These are phyloP conservation scores for Zanthoxylum bungeanum DNA, from an alignment of 345 rosid species.

Conservation along the genomic window DNA sequence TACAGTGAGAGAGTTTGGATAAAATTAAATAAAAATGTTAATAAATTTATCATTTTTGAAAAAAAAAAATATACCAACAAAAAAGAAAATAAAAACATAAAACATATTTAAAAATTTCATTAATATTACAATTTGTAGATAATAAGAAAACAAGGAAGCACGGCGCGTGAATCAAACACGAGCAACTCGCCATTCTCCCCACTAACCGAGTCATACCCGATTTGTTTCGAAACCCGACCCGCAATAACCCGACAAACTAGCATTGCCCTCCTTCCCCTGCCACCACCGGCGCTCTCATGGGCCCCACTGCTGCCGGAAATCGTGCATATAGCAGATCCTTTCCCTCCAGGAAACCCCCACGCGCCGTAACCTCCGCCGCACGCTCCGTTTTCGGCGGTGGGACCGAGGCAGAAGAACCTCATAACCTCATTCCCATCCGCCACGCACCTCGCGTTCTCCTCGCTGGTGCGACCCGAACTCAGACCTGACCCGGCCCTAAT, in stretches of 20 bases:
- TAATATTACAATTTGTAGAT: constrained; percentile 82
- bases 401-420: constrained; percentile 85
- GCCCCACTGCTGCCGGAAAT: constrained; percentile 77
- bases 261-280: constrained; percentile 88
- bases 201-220: constrained; percentile 83
- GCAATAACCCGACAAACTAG: constrained; percentile 89
- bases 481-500: constrained; percentile 38
- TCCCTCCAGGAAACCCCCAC: constrained; percentile 56
- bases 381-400: constrained; percentile 39
- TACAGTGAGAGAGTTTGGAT: too few relatives aligned
- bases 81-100: neutral
- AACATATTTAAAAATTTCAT: neutral
- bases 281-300: constrained; percentile 80
- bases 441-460: constrained; percentile 72
- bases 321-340: constrained; percentile 66
- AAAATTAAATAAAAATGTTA: too few relatives aligned
- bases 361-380: constrained; percentile 38
- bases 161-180: constrained; percentile 84
- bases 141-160: constrained; percentile 91
- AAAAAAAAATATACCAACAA: neutral
- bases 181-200: constrained; percentile 79
- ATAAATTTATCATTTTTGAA: too few relatives aligned
- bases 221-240: constrained; percentile 67
- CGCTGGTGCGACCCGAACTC: constrained; percentile 35
- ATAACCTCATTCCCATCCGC: constrained; percentile 98